Percentiles rank a stretch among this genome's conserved stretches.
Evolutionary conservation across 306 rosid species (phyloP).

Genomic region (Glycine tomentella): DNA sequence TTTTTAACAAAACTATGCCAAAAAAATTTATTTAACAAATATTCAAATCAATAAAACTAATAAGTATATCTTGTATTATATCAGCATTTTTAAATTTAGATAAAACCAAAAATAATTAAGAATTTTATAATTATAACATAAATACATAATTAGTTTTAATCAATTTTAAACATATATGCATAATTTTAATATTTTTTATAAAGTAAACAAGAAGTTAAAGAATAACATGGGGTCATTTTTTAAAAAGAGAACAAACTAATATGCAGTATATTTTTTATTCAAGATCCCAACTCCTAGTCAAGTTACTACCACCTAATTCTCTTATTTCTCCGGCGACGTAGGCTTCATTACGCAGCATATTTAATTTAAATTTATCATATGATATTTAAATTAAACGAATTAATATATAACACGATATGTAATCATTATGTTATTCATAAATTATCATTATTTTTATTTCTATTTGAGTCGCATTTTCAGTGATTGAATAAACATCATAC

Average conservation of each 20-base stretch:
- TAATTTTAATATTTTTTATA: not conserved
- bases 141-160: not conserved
- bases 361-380: not conserved
- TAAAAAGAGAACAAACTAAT: too few relatives aligned
- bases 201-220: too few relatives aligned
- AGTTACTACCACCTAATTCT: not conserved
- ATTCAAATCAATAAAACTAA: not conserved
- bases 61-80: not conserved
- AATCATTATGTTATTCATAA: too few relatives aligned
- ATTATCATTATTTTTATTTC: too few relatives aligned
- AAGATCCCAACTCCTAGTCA: not conserved
- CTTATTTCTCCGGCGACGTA: not conserved
- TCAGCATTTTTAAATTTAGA: not conserved
- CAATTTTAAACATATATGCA: not conserved
- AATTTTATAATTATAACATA: not conserved
- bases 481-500: too few relatives aligned
- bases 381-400: conserved; percentile 1
- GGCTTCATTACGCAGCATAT: not conserved
- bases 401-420: not conserved
- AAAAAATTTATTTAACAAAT: too few relatives aligned
- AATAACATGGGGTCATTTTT: too few relatives aligned
- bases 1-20: not conserved
- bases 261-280: not conserved
- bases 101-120: not conserved
- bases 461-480: too few relatives aligned